These are phyloP conservation scores for Metschnikowia noctiluminum DNA, from an alignment of 805 yeast genomes.

Conservation along the genomic window DNA sequence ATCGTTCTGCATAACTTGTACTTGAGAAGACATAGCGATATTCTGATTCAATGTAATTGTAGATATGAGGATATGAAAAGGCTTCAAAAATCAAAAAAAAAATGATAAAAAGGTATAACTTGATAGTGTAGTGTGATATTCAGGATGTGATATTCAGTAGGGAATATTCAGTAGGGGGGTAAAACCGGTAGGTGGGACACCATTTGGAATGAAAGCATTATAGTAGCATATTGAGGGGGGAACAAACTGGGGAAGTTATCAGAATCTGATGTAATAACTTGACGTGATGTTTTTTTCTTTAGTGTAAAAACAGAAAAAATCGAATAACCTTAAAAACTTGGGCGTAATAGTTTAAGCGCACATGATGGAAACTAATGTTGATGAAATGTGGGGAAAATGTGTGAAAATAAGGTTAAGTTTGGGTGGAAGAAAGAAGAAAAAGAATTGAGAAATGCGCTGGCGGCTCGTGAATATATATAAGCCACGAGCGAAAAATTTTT, in stretches of 20 bases:
- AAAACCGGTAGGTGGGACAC: slow-evolving; percentile 26
- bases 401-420: slow-evolving; percentile 10
- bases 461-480: slow-evolving; percentile 9
- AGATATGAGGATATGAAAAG: background rate
- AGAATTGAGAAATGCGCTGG: slow-evolving; percentile 1
- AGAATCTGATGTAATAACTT: slow-evolving; percentile 19
- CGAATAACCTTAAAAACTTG: slow-evolving; percentile 18
- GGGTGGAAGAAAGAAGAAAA: slow-evolving; percentile 2
- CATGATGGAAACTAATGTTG: slow-evolving; percentile 23
- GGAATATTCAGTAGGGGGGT: slow-evolving; percentile 10
- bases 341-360: slow-evolving; percentile 32
- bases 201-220: slow-evolving; percentile 33
- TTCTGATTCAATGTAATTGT: slow-evolving; percentile 2
- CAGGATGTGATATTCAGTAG: slow-evolving; percentile 9
- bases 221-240: slow-evolving; percentile 31
- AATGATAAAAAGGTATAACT: slow-evolving; percentile 24
- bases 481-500: slow-evolving; percentile 14
- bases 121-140: background rate
- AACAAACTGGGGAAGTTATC: slow-evolving; percentile 25
- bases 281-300: slow-evolving; percentile 16
- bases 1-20: slow-evolving; percentile 17
- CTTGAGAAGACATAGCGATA: slow-evolving; percentile 17
- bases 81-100: slow-evolving; percentile 7
- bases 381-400: slow-evolving; percentile 7
- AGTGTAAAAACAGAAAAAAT: slow-evolving; percentile 16